Percentiles rank a stretch among this genome's conserved stretches.
Conservation (phyloP, 805 yeast species). For the Teunomyces tritomae region DNA sequence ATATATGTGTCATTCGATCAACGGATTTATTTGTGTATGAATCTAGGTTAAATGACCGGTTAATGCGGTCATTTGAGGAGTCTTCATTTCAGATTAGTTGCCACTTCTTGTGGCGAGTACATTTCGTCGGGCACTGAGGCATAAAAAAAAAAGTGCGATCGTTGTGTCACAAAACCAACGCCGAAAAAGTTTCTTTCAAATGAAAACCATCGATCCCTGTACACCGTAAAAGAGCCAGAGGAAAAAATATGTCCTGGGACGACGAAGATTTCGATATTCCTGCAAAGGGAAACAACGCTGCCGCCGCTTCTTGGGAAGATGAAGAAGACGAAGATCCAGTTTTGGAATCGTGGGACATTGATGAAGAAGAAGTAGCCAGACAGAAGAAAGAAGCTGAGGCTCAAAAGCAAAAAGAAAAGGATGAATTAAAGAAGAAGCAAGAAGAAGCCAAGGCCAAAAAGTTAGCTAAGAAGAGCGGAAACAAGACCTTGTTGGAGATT, state of each 20-base stretch:
- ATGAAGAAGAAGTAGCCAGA: constrained; percentile 64
- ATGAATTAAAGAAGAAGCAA: constrained; percentile 41
- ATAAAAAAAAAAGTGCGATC: neutral
- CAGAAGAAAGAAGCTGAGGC: constrained; percentile 43
- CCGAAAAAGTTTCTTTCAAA: constrained; percentile 3
- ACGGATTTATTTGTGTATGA: neutral
- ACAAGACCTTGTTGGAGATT: constrained; percentile 49
- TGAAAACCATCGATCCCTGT: neutral
- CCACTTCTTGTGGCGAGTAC: neutral
- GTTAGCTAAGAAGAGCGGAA: constrained; percentile 37
- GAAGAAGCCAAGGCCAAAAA: constrained; percentile 50
- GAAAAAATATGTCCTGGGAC: constrained; percentile 56
- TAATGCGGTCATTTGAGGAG: neutral
- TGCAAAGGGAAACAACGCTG: constrained; percentile 36
- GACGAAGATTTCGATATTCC: constrained; percentile 88
- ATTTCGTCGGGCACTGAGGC: neutral
- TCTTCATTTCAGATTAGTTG: neutral
- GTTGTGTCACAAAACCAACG: constrained; percentile 4
- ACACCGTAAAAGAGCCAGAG: neutral
- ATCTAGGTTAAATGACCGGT: neutral
- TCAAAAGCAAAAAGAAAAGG: constrained; percentile 40
- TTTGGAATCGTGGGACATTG: constrained; percentile 84
- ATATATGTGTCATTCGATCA: no score
- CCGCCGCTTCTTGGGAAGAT: constrained; percentile 78
- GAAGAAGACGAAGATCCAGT: constrained; percentile 78